Base-by-base conservation (phyloP, 208 protist genomes). In the Naegleria fowleri region DNA sequence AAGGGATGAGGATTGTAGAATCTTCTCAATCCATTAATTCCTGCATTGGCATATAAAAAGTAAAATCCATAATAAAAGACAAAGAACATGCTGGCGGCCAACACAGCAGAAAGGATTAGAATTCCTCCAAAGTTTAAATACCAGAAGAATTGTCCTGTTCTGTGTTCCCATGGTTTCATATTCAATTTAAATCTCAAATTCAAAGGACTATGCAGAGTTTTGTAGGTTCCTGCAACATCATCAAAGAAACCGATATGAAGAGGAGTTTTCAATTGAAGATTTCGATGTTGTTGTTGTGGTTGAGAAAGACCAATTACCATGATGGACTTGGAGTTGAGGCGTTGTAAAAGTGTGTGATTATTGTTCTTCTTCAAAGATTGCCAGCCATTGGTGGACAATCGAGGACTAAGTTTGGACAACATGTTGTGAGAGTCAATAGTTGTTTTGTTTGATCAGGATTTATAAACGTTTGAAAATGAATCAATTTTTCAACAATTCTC, bases 1-100 rank as follows among this genome's bases (percentile, higher is more conserved):
- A 86, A 86, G 7, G 83, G 83, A 86, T 86, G 29, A 38, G 83
- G 83, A 48, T 86, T 86, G 22, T 67, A 67, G 19, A 67, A 67
- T 29, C 22, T 67, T 15, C 11, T 29, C 22, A 29, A 29, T 22
- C 19, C 11, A 29, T 67, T 15, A 67, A 67, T 29, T 15, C 11
- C 11, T 29, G 13, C 19, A 67, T 67, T 67, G 22, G 55, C 11
- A 67, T 67, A 67, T 29, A 67, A 67, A 29, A 29, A 67, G 19
- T 29, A 67, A 67, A 67, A 15, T 29, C 11, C 22, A 67, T 29
- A 67, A 29, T 67, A 67, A 15, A 67, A 29, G 11, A 67, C 11
- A 67, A 29, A 67, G 19, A 67, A 29, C 19, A 67, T 29, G 22
- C 6, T 4, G 1, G 19, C 11, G 55, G 55, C 55, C 11, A 67